phyloP scores from a whole-genome alignment of 2,329 filamentous ascomycete species.

The Clonostachys byssicola region DNA sequence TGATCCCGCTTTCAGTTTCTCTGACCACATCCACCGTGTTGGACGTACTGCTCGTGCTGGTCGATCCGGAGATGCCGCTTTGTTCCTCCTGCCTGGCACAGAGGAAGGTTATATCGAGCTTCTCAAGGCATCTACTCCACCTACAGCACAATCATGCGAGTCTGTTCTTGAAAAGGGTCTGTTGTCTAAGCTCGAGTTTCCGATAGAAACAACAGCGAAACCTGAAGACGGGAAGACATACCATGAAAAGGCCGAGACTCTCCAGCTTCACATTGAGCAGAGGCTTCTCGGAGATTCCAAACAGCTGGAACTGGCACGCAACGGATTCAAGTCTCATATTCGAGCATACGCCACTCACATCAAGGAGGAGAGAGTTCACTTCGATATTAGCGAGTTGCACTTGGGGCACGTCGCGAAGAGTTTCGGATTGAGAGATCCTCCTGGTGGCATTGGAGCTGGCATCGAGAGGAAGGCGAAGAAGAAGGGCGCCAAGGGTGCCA shows the following conservation, averaged over 20 bases:
- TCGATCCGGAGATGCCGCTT: conserved; percentile 76
- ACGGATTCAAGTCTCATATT: conserved; percentile 88
- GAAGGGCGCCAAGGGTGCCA: conserved; percentile 22
- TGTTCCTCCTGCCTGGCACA: conserved; percentile 86
- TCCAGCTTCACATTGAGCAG: conserved; percentile 58
- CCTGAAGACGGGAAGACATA: conserved; percentile 35
- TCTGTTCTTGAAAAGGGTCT: conserved; percentile 63
- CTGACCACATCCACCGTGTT: conserved; percentile 92
- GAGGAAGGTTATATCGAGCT: conserved; percentile 89
- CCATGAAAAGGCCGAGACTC: conserved; percentile 48
- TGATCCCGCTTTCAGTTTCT: conserved; percentile 88
- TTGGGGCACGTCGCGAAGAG: conserved; percentile 91
- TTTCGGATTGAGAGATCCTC: conserved; percentile 84
- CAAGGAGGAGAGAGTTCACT: conserved; percentile 77
- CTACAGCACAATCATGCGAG: conserved; percentile 47
- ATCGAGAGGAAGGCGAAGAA: conserved; percentile 42
- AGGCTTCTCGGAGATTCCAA: conserved; percentile 56
- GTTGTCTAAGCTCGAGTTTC: conserved; percentile 53
- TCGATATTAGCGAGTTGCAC: conserved; percentile 89
- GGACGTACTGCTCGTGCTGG: conserved; percentile 93
- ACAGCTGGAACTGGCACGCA: conserved; percentile 74
- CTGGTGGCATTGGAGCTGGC: conserved; percentile 70
- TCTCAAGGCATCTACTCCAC: conserved; percentile 48
- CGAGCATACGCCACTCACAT: conserved; percentile 94
- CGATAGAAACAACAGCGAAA: conserved; percentile 63